Evolutionary conservation across 129 eudicot species (phyloP), one percentile per base, ranked within the genome.

Genomic region (Escallonia rubra): DNA sequence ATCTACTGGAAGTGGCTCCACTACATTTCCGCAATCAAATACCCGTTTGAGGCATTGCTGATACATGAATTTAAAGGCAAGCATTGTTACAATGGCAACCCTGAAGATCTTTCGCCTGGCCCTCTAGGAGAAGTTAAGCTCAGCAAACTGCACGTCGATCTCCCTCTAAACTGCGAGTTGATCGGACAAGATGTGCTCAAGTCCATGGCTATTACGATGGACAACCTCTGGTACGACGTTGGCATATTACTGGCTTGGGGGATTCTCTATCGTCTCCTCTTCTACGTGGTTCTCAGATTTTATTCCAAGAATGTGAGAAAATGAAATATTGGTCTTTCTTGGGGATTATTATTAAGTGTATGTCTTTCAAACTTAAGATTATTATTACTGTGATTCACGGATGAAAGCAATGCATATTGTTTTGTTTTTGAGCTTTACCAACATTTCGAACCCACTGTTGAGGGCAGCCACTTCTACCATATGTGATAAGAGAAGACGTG

Each of bases 301-400:
- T 89, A 89, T 64, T 89, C 96, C 66, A 89, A 86, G 82, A 89
- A 89, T 61, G 84, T 76, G 73, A 81, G 96, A 23, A 89, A 89
- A 79, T 89, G 76, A 81, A 46, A 56, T 34, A 10, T 7, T 43
- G 49, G 38, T 41, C 13, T 3, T 62, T 10, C 50, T 43, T 41
- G n/a, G 40, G 14, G 13, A 10, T 51, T 14, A 3, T 55, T n/a
- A 23, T 55, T 15, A 14, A n/a, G 59, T 55, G 6, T 15, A 55
- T 4, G 16, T n/a, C 39, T 2, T 39, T 2, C 3, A 55, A 55
- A n/a, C 16, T 55, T 55, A 34, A 55, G 59, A 13, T 55, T 55
- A 55, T n/a, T 55, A 55, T 39, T 11, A 46, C 59, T 5, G 14
- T 8, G 48, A 10, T 43, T 15, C 10, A 43, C 43, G 54, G 10